Percentiles rank a stretch among this genome's conserved stretches.
phyloP scores from a whole-genome alignment of 1,284 basidiomycete species.

The Erythrobasidium hasegawianum region DNA sequence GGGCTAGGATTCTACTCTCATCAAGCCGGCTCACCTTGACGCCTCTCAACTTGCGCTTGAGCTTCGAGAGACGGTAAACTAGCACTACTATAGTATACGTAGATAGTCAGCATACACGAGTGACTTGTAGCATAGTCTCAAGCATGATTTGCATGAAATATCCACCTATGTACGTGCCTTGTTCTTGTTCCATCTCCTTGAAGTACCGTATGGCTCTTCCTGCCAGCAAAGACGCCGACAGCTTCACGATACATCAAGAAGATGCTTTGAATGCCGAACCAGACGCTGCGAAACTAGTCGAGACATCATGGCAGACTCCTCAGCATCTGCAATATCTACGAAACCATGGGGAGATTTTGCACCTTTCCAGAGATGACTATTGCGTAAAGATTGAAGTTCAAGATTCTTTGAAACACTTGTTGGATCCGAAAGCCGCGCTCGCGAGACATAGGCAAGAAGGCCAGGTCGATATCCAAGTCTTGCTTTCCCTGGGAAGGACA shows the following conservation, averaged over 20 bases:
- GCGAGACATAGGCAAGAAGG: neutral
- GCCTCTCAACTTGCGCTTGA: slow-evolving; percentile 11
- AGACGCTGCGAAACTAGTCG: neutral
- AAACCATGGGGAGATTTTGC: slow-evolving; percentile 36
- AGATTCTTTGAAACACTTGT: neutral
- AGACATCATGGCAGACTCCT: slow-evolving; percentile 25
- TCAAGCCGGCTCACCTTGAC: slow-evolving; percentile 17
- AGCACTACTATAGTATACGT: too few relatives aligned
- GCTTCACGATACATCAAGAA: slow-evolving; percentile 32
- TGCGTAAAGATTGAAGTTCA: slow-evolving; percentile 17
- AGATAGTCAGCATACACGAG: too few relatives aligned
- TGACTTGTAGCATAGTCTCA: neutral
- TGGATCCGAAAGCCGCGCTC: neutral
- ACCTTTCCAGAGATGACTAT: neutral
- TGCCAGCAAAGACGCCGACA: neutral
- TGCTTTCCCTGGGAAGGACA: neutral
- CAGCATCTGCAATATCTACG: slow-evolving; percentile 22
- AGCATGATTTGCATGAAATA: neutral
- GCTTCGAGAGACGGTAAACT: slow-evolving; percentile 7
- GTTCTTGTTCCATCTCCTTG: neutral
- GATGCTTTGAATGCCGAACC: slow-evolving; percentile 40
- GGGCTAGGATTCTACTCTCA: slow-evolving; percentile 1
- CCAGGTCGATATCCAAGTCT: neutral
- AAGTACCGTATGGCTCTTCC: neutral
- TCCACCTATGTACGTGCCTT: too few relatives aligned